Evolutionary conservation across 805 yeast genomes (phyloP), one percentile per base, ranked within the genome.

Genomic region (Brettanomyces anomalus): DNA sequence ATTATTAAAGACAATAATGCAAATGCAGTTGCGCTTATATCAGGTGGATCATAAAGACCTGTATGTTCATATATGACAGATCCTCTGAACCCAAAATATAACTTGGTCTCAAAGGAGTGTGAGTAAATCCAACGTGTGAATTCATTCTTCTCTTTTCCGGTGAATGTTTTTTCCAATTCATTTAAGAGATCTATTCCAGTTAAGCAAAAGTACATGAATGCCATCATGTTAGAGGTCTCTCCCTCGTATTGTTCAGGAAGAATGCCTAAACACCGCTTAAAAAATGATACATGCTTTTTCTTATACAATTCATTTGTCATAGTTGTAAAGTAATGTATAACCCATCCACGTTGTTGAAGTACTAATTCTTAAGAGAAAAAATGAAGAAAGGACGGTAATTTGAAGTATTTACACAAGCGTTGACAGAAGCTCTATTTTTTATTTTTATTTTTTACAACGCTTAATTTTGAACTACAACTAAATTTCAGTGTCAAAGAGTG

Each of bases 11-110:
- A 65, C 31, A 76, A 71, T 30, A 88, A 59, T 2, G 86, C 89
- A 62, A 88, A 84, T 49, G 79, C 77, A 0, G 96, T 88, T 5
- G 88, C 77, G 0, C 90, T 75, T 5, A 86, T 59, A 49, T 77
- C 81, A 1, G 89, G 76, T 1, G 77, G 64, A 53, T 81, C 88
- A 52, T 76, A 79, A 8, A 39, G 41, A 3, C 49, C 50, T 17
- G 49, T 36, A 28, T 36, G 39, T 26, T 39, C n/a, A 51, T 79
- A 80, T 2, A 72, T 65, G 20, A 64, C 50, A 6, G 83, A 77
- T 2, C 86, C 76, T 42, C 86, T 59, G 56, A 84, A 84, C 0
- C 85, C 79, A 30, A 40, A 49, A 33, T 43, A 47, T 6, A 57
- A 64, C 0, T 59, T 60, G 0, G 61, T 43, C 18, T 56, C 65